phyloP scores from a whole-genome alignment of 2,329 filamentous ascomycete genomes.

The Epichloe aotearoae region DNA sequence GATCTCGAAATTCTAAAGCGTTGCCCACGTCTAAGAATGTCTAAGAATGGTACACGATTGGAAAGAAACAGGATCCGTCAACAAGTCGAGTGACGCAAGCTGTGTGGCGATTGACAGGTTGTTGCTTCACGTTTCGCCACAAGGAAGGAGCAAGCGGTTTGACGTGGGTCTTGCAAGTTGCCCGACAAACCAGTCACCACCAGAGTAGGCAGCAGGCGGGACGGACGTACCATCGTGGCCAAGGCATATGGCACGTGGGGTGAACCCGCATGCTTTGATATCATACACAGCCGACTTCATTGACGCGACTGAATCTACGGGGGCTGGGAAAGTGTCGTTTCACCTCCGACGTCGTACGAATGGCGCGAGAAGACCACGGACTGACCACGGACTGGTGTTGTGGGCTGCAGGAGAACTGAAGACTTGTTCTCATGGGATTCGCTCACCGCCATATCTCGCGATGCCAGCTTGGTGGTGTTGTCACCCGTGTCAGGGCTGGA shows the following conservation, averaged over 20 bases:
- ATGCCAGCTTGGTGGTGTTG: neutral
- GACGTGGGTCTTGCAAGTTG: neutral
- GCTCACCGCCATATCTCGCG: neutral
- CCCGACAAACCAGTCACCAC: neutral
- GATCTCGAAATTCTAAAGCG: no score
- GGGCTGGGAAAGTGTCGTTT: neutral
- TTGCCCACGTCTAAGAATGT: no score
- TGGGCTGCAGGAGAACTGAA: neutral
- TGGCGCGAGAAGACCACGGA: neutral
- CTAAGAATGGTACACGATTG: no score
- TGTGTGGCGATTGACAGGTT: no score
- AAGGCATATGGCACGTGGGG: slow-evolving; percentile 11
- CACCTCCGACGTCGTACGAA: neutral
- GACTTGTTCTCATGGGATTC: neutral
- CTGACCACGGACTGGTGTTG: neutral
- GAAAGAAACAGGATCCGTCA: no score
- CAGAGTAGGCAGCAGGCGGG: no score
- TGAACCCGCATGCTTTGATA: neutral
- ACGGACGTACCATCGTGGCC: slow-evolving; percentile 5
- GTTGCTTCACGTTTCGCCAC: no score
- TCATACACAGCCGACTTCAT: no score
- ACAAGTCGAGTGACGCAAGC: no score
- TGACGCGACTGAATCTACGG: no score
- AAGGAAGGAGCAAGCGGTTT: neutral
- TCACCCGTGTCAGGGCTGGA: neutral